Evolutionary conservation across 2,329 filamentous ascomycete genomes (phyloP), one percentile per base, ranked within the genome.

Genomic region (Aspergillus persii): DNA sequence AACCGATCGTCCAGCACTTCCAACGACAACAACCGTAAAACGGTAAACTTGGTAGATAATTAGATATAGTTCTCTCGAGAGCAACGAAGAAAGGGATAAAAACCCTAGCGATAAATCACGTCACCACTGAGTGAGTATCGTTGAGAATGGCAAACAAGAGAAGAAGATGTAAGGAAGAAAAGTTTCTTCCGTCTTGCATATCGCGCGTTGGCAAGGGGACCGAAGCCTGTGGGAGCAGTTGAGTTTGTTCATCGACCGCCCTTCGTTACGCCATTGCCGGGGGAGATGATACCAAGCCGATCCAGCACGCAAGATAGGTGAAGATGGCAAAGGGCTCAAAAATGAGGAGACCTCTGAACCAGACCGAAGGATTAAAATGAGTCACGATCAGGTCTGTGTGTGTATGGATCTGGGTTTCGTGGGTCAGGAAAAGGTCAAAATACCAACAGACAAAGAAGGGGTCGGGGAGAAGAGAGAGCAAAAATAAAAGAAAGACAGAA

Each of bases 181-280:
- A 23, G 18, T 49, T 53, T 59, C 55, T 57, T 62, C 59, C 57
- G 58, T 41, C 36, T 41, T 41, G 36, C 36, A 41, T 41, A 15
- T 41, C 36, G 36, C 15, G 36, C 12, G 15, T 26, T 54, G 41
- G 26, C 27, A 47, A 54, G 52, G 52, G 47, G 47, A 15, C 15
- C 36, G 36, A 41, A 41, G 36, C 36, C 36, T 41, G 12, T 41
- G 11, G 36, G 33, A 31, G 33, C 8, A 41, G 36, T 41, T n/a
- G 18, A 2, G 18, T 23, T 23, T 23, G 36, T 6, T 41, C 12
- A 41, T 41, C 36, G 36, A 41, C 36, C 36, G 36, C 36, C 36
- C 36, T 48, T 44, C 52, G 59, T 66, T 66, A 67, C 63, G 65
- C 65, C 65, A 67, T 67, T 65, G 63, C 52, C 27, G 15, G 50